Evolutionary conservation across 192 early-diverging fungal species (phyloP).

Genomic region (Backusella sp.): DNA sequence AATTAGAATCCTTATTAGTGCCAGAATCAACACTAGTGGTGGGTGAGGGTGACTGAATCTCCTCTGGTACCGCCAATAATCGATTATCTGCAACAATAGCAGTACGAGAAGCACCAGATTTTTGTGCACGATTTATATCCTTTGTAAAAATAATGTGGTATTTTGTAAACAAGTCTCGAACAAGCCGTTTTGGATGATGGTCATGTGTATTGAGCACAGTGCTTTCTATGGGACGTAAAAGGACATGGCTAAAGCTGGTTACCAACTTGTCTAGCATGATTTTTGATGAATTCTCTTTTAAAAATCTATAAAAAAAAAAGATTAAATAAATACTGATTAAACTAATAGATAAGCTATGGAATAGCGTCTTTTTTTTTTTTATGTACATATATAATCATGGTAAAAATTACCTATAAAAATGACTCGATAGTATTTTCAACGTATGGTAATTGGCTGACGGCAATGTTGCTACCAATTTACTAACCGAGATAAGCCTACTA

Average conservation of each 20-base stretch:
- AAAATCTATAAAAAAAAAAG: not conserved
- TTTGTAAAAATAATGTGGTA: conserved; percentile 40
- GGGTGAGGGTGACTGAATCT: not conserved
- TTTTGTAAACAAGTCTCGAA: conserved; percentile 44
- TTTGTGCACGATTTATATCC: conserved; percentile 11
- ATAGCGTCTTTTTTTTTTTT: not conserved
- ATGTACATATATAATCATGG: not conserved
- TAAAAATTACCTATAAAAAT: conserved; percentile 21
- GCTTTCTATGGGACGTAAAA: conserved; percentile 44
- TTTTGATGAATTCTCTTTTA: conserved; percentile 22
- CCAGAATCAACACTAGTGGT: not conserved
- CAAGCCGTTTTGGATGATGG: conserved; percentile 43
- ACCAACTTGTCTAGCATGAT: conserved; percentile 31
- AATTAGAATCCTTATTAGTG: not conserved
- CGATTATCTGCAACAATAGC: not conserved
- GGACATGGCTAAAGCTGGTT: conserved; percentile 40
- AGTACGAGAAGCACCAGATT: not conserved
- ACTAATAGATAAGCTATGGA: not conserved
- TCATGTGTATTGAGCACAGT: conserved; percentile 42
- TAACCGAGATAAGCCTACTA: conserved; percentile 39
- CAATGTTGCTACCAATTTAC: conserved; percentile 44
- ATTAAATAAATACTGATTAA: not conserved
- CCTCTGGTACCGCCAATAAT: not conserved
- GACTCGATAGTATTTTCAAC: conserved; percentile 35
- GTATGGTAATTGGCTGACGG: conserved; percentile 47